Evolutionary conservation across 1,284 basidiomycete genomes (phyloP).

Genomic region (Puccinia novopanici): DNA sequence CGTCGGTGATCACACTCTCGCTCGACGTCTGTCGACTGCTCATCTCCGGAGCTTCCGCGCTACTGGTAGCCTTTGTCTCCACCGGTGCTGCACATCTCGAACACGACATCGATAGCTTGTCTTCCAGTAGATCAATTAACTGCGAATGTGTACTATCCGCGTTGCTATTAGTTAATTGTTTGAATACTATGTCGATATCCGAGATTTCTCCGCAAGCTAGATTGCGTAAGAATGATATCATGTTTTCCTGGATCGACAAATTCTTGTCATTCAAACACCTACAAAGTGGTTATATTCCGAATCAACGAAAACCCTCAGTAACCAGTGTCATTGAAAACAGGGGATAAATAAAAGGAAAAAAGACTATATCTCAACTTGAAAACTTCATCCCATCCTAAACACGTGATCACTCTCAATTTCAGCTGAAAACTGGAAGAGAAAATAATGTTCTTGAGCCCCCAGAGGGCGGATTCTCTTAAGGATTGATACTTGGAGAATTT

Average conservation of each 20-base stretch:
- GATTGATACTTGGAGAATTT: slow-evolving; percentile 49
- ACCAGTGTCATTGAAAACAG: neutral
- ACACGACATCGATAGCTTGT: slow-evolving; percentile 12
- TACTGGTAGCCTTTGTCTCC: neutral
- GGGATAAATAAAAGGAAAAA: neutral
- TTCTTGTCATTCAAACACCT: slow-evolving; percentile 46
- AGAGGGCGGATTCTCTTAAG: slow-evolving; percentile 51
- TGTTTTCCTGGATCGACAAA: slow-evolving; percentile 47
- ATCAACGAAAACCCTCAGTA: too few species aligned
- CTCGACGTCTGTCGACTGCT: neutral
- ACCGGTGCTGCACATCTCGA: neutral
- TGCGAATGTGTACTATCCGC: neutral
- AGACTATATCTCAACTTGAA: slow-evolving; percentile 45
- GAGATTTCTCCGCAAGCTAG: slow-evolving; percentile 42
- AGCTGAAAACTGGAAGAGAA: slow-evolving; percentile 53
- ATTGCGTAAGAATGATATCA: slow-evolving; percentile 45
- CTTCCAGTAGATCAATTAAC: slow-evolving; percentile 31
- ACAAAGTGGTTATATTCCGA: neutral
- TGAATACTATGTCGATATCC: slow-evolving; percentile 43
- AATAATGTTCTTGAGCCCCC: slow-evolving; percentile 53
- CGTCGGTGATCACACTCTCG: slow-evolving; percentile 13
- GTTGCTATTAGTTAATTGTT: slow-evolving; percentile 20
- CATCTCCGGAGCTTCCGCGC: neutral
- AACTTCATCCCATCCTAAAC: slow-evolving; percentile 54
- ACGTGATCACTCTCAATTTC: slow-evolving; percentile 52